Conservation (phyloP, 208 protist genomes). For the Giardia duodenalis region DNA sequence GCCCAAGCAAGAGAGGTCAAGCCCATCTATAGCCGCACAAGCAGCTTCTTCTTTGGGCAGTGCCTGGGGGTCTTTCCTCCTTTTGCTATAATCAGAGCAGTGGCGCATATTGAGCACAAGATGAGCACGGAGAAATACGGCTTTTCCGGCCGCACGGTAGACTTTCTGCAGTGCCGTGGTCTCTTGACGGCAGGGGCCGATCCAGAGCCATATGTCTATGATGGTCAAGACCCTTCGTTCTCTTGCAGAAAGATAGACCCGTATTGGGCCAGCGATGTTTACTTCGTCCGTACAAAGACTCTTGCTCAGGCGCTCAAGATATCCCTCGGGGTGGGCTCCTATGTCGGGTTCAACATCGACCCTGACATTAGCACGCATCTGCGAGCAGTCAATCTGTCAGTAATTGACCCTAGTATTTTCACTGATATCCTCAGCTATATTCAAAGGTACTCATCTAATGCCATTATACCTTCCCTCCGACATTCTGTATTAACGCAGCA, state of each 20-base stretch:
- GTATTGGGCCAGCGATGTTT: not conserved
- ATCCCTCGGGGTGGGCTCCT: not conserved
- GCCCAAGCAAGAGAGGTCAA: not conserved
- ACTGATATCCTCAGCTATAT: not conserved
- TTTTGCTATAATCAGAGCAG: not conserved
- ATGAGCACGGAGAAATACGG: not conserved
- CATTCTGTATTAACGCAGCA: too few species aligned
- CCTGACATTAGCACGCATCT: not conserved
- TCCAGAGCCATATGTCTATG: not conserved
- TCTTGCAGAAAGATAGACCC: not conserved
- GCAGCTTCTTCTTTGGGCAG: not conserved
- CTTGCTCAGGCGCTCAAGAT: not conserved
- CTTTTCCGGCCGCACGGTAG: not conserved
- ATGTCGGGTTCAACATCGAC: not conserved
- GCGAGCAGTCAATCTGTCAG: not conserved
- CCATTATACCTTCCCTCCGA: not conserved
- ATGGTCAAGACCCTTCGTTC: too few species aligned
- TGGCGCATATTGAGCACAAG: not conserved
- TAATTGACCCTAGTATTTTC: not conserved
- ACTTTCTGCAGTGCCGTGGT: not conserved
- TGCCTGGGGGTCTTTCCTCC: not conserved
- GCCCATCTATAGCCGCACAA: not conserved
- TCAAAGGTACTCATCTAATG: not conserved
- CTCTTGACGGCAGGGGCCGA: not conserved
- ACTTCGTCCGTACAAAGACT: not conserved